phyloP scores from a whole-genome alignment of 2,329 filamentous ascomycete genomes.

The Harringtonia lauricola region DNA sequence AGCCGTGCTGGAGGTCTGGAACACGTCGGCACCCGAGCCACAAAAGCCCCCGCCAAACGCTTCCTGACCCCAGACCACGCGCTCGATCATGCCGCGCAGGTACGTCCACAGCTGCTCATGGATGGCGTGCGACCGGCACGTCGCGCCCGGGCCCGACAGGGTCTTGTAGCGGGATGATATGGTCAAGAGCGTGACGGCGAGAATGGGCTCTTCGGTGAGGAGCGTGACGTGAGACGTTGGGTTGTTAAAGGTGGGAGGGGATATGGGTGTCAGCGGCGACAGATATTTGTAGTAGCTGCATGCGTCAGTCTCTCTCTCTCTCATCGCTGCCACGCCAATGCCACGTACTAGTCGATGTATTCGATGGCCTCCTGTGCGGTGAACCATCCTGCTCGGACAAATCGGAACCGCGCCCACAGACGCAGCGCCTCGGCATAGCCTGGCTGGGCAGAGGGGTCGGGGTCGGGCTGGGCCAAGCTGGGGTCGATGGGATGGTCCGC shows the following conservation, averaged over 20 bases:
- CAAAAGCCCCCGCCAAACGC: slow-evolving; percentile 86
- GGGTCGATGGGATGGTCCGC: slow-evolving; percentile 32
- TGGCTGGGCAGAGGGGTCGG: slow-evolving; percentile 35
- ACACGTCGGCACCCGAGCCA: slow-evolving; percentile 54
- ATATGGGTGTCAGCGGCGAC: slow-evolving; percentile 86
- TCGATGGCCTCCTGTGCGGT: slow-evolving; percentile 85
- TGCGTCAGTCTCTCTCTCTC: neutral
- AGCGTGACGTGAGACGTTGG: slow-evolving; percentile 71
- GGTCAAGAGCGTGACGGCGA: slow-evolving; percentile 83
- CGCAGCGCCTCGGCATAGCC: slow-evolving; percentile 61
- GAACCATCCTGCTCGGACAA: slow-evolving; percentile 96
- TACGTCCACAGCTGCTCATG: slow-evolving; percentile 95
- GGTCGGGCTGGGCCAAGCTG: slow-evolving; percentile 29
- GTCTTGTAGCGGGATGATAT: slow-evolving; percentile 81
- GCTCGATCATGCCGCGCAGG: slow-evolving; percentile 86
- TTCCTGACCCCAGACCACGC: slow-evolving; percentile 91
- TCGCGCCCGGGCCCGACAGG: slow-evolving; percentile 67
- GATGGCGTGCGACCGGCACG: slow-evolving; percentile 79
- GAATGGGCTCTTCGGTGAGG: slow-evolving; percentile 81
- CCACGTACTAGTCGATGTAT: slow-evolving; percentile 77
- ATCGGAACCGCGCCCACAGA: slow-evolving; percentile 86
- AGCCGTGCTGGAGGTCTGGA: slow-evolving; percentile 55
- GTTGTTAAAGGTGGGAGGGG: slow-evolving; percentile 78
- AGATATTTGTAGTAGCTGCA: slow-evolving; percentile 78
- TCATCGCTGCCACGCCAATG: neutral